Base-by-base conservation (phyloP, 805 yeast species). In the Wickerhamiella parazyma region DNA sequence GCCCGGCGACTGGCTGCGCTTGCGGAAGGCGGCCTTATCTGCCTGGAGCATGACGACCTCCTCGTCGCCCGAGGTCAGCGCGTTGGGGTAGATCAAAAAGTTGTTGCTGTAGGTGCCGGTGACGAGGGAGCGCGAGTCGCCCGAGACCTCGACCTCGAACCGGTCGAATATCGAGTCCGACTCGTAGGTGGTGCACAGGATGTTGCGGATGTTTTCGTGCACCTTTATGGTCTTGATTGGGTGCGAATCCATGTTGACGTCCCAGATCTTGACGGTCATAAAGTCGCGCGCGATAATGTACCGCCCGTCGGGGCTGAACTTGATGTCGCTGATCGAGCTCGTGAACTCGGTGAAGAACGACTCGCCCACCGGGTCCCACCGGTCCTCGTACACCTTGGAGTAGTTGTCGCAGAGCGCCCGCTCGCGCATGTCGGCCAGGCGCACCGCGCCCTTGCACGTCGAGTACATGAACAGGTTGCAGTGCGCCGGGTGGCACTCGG, bases 91-190 rank as follows among this genome's bases (percentile, higher is more conserved):
- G 52, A 91, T 84, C 93, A 85, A 84, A 60, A 93, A 91, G 67
- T 87, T 87, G 67, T 89, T 91, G 65, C 87, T 85, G 69, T 91
- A 91, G 33, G 95, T 81, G 43, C 99, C 99, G 11, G 98, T 87
- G 89, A 91, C 84, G 48, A 91, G 78, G 48, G 86, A 76, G 58
- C 78, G 76, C 56, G 84, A 82, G 65, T 93, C 96, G 31, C 97
- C 98, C 53, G 86, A 74, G 58, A 91, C 86, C 54, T 79, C 91
- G 49, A 87, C 95, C 69, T 91, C 98, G 63, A 91, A 91, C 69
- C 91, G 93, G 69, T 91, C 98, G 66, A 91, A 91, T 46, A 91
- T 91, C 37, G 97, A 94, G 66, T 91, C 99, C 61, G 86, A 87
- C 63, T 91, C 99, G 68, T 93, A 91, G 36, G 97, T 86, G 62